Conservation (phyloP, 2,329 filamentous ascomycete species). For the Boeremia lycopersici region DNA sequence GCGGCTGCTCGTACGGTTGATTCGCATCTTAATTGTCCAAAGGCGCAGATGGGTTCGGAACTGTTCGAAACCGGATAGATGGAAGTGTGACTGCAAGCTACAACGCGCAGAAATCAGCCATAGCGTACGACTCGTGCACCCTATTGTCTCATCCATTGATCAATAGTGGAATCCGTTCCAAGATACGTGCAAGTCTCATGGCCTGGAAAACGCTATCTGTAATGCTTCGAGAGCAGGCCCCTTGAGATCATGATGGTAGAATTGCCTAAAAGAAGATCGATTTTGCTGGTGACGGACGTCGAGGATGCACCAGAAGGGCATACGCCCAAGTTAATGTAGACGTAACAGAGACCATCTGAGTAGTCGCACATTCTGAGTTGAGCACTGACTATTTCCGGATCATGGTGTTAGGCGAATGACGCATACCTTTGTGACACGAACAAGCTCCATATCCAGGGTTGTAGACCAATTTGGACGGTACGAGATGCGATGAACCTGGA, state of each 20-base stretch:
- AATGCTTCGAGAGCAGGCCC: background rate
- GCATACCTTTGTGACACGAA: conserved; percentile 3
- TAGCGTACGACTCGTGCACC: background rate
- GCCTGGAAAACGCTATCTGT: background rate
- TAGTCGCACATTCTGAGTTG: background rate
- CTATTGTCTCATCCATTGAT: background rate
- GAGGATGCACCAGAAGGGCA: background rate
- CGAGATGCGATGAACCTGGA: background rate
- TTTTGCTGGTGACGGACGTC: background rate
- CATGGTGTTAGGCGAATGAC: background rate
- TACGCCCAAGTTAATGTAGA: background rate
- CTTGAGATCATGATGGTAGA: background rate
- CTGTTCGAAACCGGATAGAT: background rate
- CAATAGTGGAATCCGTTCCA: background rate
- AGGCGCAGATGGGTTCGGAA: background rate
- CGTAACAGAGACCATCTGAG: background rate
- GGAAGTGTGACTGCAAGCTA: background rate
- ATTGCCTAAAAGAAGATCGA: background rate
- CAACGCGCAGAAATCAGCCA: background rate
- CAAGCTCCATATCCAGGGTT: background rate
- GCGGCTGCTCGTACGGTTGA: background rate
- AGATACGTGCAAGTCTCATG: background rate
- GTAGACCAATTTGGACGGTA: background rate
- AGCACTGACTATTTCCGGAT: background rate
- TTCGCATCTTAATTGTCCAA: background rate